A percentile compares a stretch with the other conserved stretches of the same genome.
Conservation (phyloP, 192 early-diverging fungal genomes). For the Umbelopsis isabellina region DNA sequence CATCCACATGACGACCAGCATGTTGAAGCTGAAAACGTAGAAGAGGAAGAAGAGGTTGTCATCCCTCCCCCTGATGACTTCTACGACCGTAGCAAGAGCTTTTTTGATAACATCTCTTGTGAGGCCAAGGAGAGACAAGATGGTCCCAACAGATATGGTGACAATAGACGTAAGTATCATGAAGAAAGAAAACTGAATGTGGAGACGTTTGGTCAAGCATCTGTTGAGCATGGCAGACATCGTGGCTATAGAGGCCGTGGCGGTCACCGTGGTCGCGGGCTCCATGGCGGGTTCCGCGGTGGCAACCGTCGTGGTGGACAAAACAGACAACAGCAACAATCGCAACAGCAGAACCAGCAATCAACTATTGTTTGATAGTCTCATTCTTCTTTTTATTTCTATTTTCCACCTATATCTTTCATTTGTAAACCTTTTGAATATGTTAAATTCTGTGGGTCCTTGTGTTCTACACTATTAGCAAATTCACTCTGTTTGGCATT, state of each 20-base stretch:
- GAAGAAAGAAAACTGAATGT: constrained; percentile 92
- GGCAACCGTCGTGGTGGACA: constrained; percentile 42
- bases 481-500: too few relatives aligned
- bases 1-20: constrained; percentile 46
- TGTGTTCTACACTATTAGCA: too few relatives aligned
- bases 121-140: constrained; percentile 88
- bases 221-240: constrained; percentile 68
- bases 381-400: neutral
- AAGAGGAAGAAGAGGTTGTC: constrained; percentile 58
- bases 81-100: constrained; percentile 81
- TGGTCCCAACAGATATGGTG: constrained; percentile 21
- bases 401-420: neutral
- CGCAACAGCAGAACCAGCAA: constrained; percentile 7
- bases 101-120: constrained; percentile 99
- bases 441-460: neutral
- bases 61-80: constrained; percentile 60
- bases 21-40: constrained; percentile 35
- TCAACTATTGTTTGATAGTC: neutral
- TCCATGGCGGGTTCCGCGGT: constrained; percentile 37
- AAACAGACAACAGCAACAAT: neutral
- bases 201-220: constrained; percentile 95
- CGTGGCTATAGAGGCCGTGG: constrained; percentile 63
- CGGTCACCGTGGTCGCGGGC: constrained; percentile 46
- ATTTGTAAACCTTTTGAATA: neutral
- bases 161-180: constrained; percentile 72